A percentile compares a stretch with the other conserved stretches of the same genome.
These are phyloP conservation scores for Penicillium sp. DNA, from an alignment of 2,329 filamentous ascomycete genomes.

Conservation along the genomic window DNA sequence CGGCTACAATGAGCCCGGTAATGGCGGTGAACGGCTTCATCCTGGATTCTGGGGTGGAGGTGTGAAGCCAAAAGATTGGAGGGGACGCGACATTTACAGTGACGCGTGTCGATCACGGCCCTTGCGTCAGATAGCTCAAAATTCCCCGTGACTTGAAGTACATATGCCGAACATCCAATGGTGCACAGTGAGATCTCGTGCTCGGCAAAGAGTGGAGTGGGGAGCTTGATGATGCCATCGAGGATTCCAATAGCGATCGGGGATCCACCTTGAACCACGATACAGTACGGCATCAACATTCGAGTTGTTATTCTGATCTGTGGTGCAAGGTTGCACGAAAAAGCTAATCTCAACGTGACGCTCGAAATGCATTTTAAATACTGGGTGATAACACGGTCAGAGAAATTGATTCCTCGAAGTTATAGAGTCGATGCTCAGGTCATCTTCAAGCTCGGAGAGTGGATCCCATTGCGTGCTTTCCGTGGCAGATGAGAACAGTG, in stretches of 20 bases:
- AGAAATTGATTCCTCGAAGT: background rate
- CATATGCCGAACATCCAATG: background rate
- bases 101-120: background rate
- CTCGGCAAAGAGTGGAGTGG: background rate
- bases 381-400: too few species aligned
- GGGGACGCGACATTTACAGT: background rate
- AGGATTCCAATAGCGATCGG: conserved; percentile 6
- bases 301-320: background rate
- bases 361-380: too few species aligned
- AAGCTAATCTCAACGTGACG: background rate
- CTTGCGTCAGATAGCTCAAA: background rate
- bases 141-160: background rate
- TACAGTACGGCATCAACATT: background rate
- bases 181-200: too few species aligned
- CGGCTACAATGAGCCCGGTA: conserved; percentile 15
- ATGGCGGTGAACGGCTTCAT: conserved; percentile 23
- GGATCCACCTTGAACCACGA: background rate
- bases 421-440: background rate
- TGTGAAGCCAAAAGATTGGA: background rate
- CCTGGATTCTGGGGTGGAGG: background rate
- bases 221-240: conserved; percentile 16
- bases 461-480: conserved; percentile 8
- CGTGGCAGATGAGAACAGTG: conserved; percentile 3
- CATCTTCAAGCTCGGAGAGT: background rate
- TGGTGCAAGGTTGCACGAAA: background rate